These are phyloP conservation scores for Phytophthora hybrid DNA, from an alignment of 352 stramenopile species.

Conservation along the genomic window DNA sequence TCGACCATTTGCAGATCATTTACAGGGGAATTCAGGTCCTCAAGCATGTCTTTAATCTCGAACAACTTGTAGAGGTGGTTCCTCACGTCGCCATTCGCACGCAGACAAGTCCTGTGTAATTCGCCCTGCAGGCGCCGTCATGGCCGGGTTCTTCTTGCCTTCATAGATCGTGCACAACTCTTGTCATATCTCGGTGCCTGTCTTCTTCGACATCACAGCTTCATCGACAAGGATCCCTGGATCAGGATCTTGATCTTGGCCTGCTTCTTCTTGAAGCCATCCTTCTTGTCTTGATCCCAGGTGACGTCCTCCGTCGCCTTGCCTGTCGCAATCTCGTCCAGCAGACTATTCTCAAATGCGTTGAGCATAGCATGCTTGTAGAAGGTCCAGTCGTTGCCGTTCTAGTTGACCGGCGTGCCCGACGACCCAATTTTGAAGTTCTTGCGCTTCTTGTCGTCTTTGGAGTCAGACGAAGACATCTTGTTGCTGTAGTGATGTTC, in stretches of 20 bases:
- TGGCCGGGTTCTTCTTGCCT: not conserved
- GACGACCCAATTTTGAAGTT: conserved; percentile 13
- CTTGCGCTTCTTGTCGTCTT: conserved; percentile 5
- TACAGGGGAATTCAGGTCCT: not conserved
- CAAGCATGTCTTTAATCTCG: not conserved
- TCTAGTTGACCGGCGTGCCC: conserved; percentile 11
- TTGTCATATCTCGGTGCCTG: not conserved
- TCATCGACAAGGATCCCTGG: not conserved
- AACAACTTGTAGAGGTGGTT: not conserved
- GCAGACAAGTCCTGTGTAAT: not conserved
- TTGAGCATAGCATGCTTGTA: conserved; percentile 12
- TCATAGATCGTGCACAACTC: not conserved
- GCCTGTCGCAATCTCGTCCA: not conserved
- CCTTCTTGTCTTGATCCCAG: not conserved
- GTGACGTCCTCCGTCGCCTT: not conserved
- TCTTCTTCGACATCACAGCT: not conserved
- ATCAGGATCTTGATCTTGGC: not conserved
- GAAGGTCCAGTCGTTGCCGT: conserved; percentile 24
- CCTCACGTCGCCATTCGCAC: not conserved
- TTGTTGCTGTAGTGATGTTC: too few relatives aligned
- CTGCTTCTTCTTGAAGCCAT: not conserved
- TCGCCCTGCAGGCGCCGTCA: not conserved
- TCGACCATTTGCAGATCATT: not conserved
- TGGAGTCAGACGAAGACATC: conserved; percentile 2
- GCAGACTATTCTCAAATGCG: not conserved